These are phyloP conservation scores for Echinochloa phyllopogon DNA, from an alignment of 176 grass and related monocot species.

Conservation along the genomic window DNA sequence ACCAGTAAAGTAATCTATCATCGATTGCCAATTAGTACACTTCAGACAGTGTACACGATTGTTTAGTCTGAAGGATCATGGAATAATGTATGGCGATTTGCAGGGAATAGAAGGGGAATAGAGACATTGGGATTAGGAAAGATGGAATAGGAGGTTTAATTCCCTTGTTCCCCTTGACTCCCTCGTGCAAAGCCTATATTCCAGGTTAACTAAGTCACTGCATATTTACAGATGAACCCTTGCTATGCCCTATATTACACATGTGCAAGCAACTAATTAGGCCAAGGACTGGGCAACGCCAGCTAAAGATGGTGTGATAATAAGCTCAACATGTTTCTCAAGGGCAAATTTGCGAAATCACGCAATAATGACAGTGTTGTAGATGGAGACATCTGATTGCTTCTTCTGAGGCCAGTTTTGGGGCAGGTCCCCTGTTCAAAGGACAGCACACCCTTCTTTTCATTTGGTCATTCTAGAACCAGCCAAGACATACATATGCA, in stretches of 20 bases:
- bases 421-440: constrained; percentile 72
- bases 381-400: constrained; percentile 68
- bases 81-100: constrained; percentile 44
- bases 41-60: constrained; percentile 34
- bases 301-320: not conserved
- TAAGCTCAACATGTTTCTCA: not conserved
- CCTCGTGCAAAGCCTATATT: constrained; percentile 44
- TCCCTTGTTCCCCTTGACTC: constrained; percentile 66
- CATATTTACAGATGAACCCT: constrained; percentile 30
- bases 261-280: not conserved
- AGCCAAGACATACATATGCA: constrained; percentile 54
- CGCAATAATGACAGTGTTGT: constrained; percentile 42
- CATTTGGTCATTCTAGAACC: constrained; percentile 58
- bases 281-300: not conserved
- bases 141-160: constrained; percentile 65
- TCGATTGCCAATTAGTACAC: constrained; percentile 11
- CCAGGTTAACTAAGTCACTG: not conserved
- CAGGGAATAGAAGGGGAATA: constrained; percentile 81
- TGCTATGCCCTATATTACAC: not conserved
- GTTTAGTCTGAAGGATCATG: constrained; percentile 20
- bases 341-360: constrained; percentile 37
- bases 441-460: constrained; percentile 63
- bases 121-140: constrained; percentile 65
- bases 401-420: constrained; percentile 82
- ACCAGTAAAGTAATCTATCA: constrained; percentile 52